A percentile compares a stretch with the other conserved stretches of the same genome.
These are phyloP conservation scores for Luffa acutangula DNA, from an alignment of 306 rosid genomes.

Conservation along the genomic window DNA sequence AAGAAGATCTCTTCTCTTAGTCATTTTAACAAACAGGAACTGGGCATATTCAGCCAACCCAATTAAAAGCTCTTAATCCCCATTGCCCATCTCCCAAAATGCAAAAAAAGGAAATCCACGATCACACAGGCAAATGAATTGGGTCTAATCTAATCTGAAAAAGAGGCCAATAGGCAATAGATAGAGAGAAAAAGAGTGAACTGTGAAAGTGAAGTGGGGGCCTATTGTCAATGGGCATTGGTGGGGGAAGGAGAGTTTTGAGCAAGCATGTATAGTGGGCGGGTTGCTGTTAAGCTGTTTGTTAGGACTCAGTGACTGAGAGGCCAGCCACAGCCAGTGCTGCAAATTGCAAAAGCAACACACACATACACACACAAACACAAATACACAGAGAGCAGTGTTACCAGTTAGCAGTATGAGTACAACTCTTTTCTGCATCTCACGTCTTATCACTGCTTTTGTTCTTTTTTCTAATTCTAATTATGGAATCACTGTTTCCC, in stretches of 20 bases:
- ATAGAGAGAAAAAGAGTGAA: neutral
- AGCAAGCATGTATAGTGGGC: conserved; percentile 43
- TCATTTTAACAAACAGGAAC: conserved; percentile 7
- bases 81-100: neutral
- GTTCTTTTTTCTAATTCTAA: conserved; percentile 6
- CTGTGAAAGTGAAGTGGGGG: conserved; percentile 2
- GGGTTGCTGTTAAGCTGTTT: conserved; percentile 35
- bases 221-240: conserved; percentile 7
- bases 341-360: neutral
- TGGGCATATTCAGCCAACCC: conserved; percentile 4
- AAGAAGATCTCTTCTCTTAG: neutral
- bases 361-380: neutral
- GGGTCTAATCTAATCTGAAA: neutral
- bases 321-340: conserved; percentile 2
- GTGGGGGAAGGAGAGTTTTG: neutral
- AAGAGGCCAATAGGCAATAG: neutral
- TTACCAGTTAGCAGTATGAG: neutral
- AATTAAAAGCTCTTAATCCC: neutral
- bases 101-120: neutral
- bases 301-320: conserved; percentile 29
- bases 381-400: neutral
- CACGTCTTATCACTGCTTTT: conserved; percentile 39
- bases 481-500: conserved; percentile 12
- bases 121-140: neutral
- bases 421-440: conserved; percentile 25